Base-by-base conservation (phyloP, 345 rosid genomes). In the Nephelium lappaceum region DNA sequence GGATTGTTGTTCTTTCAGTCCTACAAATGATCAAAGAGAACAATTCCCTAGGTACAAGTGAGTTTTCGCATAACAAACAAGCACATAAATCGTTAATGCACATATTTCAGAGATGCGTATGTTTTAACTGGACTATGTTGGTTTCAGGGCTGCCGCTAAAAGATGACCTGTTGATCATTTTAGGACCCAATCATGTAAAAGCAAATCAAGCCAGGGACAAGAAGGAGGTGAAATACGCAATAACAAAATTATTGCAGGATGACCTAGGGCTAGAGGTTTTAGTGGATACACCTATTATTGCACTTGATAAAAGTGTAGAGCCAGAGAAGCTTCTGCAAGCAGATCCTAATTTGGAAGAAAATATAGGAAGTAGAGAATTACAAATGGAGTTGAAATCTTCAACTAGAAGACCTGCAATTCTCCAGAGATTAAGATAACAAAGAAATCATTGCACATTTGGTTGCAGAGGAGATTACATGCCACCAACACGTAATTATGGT, bases 1-100 rank as follows among this genome's bases (percentile, higher is more conserved):
- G 98, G 76, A 95, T 94, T 64, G 92, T 96, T 78, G 91, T 94
- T 82, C 91, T 96, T 63, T 97, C 99, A 41, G 95, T 93, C 80
- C 86, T 93, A 57, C 86, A 91, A 69, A 93, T 92, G 98, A 91
- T 94, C 81, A 94, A 93, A 87, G 98, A 96, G 91, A 93, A 89
- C 78, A 83, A 84, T 63, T 75, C 78, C 69, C 76, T 75, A 81
- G 97, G 98, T 93, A 79, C 1, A 77, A 24, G n/a, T 77, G 24
- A 4, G 63, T 75, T 49, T 68, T 9, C 31, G 60, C 27, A 45
- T 21, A 71, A 60, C 73, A 68, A 63, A 10, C 71, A 47, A 47
- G 45, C 77, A 74, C 24, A 14, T 36, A 69, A 47, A 62, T 36
- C 60, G 3, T 60, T 61, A 42, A 60, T 45, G 21, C 64, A 68